These are phyloP conservation scores for Podospora didyma DNA, from an alignment of 495 filamentous ascomycete species.

Conservation along the genomic window DNA sequence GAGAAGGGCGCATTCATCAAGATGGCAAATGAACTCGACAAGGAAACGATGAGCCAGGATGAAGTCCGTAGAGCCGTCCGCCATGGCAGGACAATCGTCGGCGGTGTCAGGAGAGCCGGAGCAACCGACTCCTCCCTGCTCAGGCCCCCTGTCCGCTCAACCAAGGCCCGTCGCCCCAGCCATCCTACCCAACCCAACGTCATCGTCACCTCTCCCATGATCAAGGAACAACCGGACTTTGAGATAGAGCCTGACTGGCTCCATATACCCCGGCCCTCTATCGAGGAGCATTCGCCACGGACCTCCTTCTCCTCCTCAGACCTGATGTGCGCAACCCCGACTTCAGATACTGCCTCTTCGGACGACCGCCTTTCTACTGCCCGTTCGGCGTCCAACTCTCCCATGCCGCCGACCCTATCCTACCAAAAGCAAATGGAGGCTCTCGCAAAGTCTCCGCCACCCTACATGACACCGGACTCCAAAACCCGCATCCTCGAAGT, in stretches of 20 bases:
- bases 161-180: not conserved
- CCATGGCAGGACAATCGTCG: constrained; percentile 16
- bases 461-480: constrained; percentile 14
- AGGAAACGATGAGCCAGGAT: constrained; percentile 20
- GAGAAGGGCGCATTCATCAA: constrained; percentile 17
- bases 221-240: no score
- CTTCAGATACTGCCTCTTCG: constrained; percentile 10
- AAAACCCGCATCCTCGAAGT: constrained; percentile 20
- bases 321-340: constrained; percentile 9
- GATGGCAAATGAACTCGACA: constrained; percentile 1
- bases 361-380: constrained; percentile 9
- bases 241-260: no score
- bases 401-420: constrained; percentile 11
- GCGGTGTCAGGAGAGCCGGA: constrained; percentile 7
- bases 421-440: constrained; percentile 21
- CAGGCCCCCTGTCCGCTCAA: no score
- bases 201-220: not conserved
- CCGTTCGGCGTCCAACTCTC: constrained; percentile 7
- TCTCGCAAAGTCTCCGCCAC: constrained; percentile 19
- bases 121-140: not conserved
- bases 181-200: not conserved
- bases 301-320: constrained; percentile 11
- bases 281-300: constrained; percentile 1
- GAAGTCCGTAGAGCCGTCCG: constrained; percentile 22
- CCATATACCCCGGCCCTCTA: not conserved